These are phyloP conservation scores for Protoeuglena noctilucae DNA, from an alignment of 139 green algal genomes.

Conservation along the genomic window DNA sequence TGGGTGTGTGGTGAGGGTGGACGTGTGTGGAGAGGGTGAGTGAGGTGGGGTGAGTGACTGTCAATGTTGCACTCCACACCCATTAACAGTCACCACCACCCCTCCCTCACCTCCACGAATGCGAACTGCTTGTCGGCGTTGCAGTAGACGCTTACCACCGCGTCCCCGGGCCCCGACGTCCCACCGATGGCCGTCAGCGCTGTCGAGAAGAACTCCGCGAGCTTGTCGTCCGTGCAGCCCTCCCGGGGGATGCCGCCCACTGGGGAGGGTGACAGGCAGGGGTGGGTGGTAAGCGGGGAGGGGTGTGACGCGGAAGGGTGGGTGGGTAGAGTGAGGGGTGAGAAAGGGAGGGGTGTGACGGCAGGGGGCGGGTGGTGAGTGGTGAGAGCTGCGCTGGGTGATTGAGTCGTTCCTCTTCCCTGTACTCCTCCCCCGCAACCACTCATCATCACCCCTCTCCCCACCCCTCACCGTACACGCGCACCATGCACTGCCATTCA, in stretches of 20 bases:
- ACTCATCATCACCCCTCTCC: too few relatives aligned
- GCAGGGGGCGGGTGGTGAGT: too few relatives aligned
- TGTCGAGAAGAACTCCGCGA: slow-evolving; percentile 73
- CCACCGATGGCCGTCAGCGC: slow-evolving; percentile 84
- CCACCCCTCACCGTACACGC: too few relatives aligned
- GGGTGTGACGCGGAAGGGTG: too few relatives aligned
- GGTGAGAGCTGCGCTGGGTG: too few relatives aligned
- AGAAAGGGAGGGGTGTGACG: too few relatives aligned
- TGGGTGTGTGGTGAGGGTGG: not conserved
- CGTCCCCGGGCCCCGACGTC: slow-evolving; percentile 56
- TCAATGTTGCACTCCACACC: not conserved
- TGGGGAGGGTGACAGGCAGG: too few relatives aligned
- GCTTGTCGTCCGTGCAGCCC: slow-evolving; percentile 63
- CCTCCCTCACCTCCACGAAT: slow-evolving; percentile 91
- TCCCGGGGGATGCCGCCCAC: slow-evolving; percentile 81
- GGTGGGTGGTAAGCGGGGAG: too few relatives aligned
- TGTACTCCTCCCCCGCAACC: too few relatives aligned
- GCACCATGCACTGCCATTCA: too few relatives aligned
- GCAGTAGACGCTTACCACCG: slow-evolving; percentile 94
- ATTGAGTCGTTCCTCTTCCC: too few relatives aligned
- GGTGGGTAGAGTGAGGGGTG: too few relatives aligned
- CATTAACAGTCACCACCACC: slow-evolving; percentile 17
- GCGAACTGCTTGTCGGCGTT: slow-evolving; percentile 96
- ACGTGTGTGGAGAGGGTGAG: not conserved
- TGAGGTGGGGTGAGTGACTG: not conserved